phyloP scores from a whole-genome alignment of 805 yeast genomes.

The Candida vaughaniae region DNA sequence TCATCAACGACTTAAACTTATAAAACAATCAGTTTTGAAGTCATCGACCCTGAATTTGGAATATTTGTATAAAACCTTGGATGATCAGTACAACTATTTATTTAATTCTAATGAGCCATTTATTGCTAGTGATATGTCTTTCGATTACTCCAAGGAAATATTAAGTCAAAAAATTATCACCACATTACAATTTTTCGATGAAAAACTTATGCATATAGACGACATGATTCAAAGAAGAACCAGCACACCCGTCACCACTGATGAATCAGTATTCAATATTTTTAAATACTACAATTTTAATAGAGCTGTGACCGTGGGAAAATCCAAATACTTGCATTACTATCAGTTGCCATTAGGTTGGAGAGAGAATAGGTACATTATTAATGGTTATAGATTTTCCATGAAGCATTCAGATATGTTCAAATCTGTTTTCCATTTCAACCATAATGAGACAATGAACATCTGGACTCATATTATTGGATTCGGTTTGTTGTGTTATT shows the following conservation, averaged over 20 bases:
- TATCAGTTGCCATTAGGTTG: slow-evolving; percentile 89
- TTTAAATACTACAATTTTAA: slow-evolving; percentile 41
- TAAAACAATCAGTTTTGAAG: slow-evolving; percentile 37
- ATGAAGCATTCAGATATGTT: slow-evolving; percentile 59
- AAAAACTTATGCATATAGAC: slow-evolving; percentile 38
- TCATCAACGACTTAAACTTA: slow-evolving; percentile 33
- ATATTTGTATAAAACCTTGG: slow-evolving; percentile 35
- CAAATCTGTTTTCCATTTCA: slow-evolving; percentile 53
- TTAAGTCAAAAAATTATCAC: slow-evolving; percentile 38
- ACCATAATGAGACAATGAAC: slow-evolving; percentile 87
- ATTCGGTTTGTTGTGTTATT: slow-evolving; percentile 52
- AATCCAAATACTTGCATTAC: slow-evolving; percentile 59
- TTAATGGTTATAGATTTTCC: slow-evolving; percentile 83
- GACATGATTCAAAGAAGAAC: slow-evolving; percentile 35
- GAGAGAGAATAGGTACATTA: slow-evolving; percentile 87
- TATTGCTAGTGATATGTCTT: slow-evolving; percentile 9
- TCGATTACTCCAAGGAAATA: slow-evolving; percentile 23
- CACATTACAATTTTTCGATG: slow-evolving; percentile 43
- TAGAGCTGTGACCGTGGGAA: slow-evolving; percentile 31
- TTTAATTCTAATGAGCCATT: slow-evolving; percentile 22
- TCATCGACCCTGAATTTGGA: slow-evolving; percentile 40
- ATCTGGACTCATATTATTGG: slow-evolving; percentile 92
- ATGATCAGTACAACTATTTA: slow-evolving; percentile 40
- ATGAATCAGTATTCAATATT: slow-evolving; percentile 30
- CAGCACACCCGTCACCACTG: slow-evolving; percentile 24